Percentiles rank a stretch among this genome's conserved stretches.
These are phyloP conservation scores for Exophiala sp. DNA, from an alignment of 2,329 filamentous ascomycete genomes.

Conservation along the genomic window DNA sequence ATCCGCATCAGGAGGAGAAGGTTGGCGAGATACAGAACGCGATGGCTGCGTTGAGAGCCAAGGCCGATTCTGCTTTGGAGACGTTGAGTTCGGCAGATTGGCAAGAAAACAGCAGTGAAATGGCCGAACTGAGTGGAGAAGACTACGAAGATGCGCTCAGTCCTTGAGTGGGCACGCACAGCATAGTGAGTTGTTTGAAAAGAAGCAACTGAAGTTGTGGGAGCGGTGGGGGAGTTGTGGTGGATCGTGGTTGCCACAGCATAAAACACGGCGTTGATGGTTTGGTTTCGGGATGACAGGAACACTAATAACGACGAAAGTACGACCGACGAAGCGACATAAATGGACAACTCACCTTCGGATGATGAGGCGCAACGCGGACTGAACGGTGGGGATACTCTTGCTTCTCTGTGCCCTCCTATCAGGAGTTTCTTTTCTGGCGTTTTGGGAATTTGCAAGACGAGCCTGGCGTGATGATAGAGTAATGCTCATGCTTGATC, in stretches of 20 bases:
- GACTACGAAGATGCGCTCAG: slow-evolving; percentile 21
- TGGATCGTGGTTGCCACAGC: no score
- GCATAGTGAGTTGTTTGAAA: neutral
- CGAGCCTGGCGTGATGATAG: no score
- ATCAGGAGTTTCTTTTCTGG: neutral
- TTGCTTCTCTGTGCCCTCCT: no score
- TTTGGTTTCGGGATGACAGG: neutral
- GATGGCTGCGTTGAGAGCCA: slow-evolving; percentile 14
- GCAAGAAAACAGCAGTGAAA: slow-evolving; percentile 25
- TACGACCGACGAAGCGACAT: slow-evolving; percentile 4
- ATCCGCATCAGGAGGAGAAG: slow-evolving; percentile 19
- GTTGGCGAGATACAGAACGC: slow-evolving; percentile 10
- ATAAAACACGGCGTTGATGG: neutral
- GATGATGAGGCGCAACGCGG: neutral
- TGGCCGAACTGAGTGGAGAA: slow-evolving; percentile 22
- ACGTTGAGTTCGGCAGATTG: slow-evolving; percentile 24
- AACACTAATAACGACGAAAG: slow-evolving; percentile 6
- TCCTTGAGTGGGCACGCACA: slow-evolving; percentile 7
- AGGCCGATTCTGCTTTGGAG: slow-evolving; percentile 20
- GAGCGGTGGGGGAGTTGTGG: no score
- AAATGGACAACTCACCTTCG: slow-evolving; percentile 1
- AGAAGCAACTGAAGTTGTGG: no score
- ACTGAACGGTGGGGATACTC: neutral
- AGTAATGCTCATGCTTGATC: no score
- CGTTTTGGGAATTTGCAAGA: no score